Evolutionary conservation across 169 alveolate species (phyloP), one percentile per base, ranked within the genome.

Genomic region (Plasmodium ovale): DNA sequence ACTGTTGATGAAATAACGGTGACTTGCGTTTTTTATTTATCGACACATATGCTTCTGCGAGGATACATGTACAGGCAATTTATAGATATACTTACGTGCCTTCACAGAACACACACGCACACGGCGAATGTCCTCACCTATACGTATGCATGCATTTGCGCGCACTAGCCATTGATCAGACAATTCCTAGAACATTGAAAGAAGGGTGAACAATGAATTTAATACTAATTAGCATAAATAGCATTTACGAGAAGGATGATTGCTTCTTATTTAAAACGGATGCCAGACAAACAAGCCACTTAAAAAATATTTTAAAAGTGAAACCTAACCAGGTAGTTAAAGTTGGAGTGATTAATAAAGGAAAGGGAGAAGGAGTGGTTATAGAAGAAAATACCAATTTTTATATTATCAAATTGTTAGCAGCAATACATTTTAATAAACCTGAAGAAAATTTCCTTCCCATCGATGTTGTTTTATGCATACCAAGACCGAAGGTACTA

Each of bases 341-440:
- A 31, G 85, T 82, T 25, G 90, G 90, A 5, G 90, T 82, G 12
- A 82, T 82, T 23, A 82, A 82, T 39, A 67, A 59, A 37, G 90
- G 90, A 5, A 82, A 82, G 49, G 90, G 90, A 7, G 90, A 82
- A 82, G 90, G 90, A 54, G 29, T 49, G 1, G 53, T 82, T 33
- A 35, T 69, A 29, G 84, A 82, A 37, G 79, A 82, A 19, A 68
- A 29, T 47, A 65, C 12, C 2, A 44, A 37, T 6, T 47, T 27
- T 82, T 82, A 82, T 58, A 35, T 59, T 31, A 67, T 82, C 29
- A 64, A 82, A 37, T 42, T 82, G 14, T n/a, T 82, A 51, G 9
- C 53, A 23, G 58, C 90, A 19, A 82, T 82, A 42, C 90, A 82
- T 82, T 82, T 82, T 21, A 72, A 65, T 65, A 54, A 82, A 37